A percentile compares a stretch with the other conserved stretches of the same genome.
Conservation (phyloP, 768 basidiomycete genomes). For the Auricularia sp. region DNA sequence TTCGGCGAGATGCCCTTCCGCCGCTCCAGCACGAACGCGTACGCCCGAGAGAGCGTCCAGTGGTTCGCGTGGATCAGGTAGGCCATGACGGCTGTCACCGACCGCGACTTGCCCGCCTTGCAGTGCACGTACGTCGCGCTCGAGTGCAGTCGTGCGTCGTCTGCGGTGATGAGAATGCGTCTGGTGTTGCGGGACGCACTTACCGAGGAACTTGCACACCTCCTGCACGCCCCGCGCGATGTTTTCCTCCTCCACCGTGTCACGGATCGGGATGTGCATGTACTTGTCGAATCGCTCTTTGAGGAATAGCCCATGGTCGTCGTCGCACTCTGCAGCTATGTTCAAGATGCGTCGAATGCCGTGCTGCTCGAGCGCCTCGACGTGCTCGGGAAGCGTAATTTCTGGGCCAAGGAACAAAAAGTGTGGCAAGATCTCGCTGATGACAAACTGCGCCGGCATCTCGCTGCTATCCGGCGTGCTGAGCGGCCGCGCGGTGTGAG, state of each 20-base stretch:
- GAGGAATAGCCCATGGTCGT: conserved; percentile 63
- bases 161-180: conserved; percentile 27
- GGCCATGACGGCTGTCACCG: conserved; percentile 92
- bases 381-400: conserved; percentile 61
- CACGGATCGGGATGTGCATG: conserved; percentile 81
- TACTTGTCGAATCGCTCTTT: conserved; percentile 73
- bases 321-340: conserved; percentile 86
- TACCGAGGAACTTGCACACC: conserved; percentile 62
- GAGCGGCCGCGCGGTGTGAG: background rate
- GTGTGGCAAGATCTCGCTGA: conserved; percentile 83
- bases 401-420: conserved; percentile 92
- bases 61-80: conserved; percentile 96
- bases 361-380: conserved; percentile 56
- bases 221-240: conserved; percentile 73
- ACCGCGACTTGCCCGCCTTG: conserved; percentile 90
- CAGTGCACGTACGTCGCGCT: conserved; percentile 93
- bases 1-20: conserved; percentile 90
- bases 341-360: conserved; percentile 87
- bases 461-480: background rate
- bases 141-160: conserved; percentile 84
- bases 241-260: conserved; percentile 90
- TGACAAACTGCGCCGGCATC: conserved; percentile 37
- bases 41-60: conserved; percentile 88
- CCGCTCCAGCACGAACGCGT: conserved; percentile 83
- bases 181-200: background rate